Conservation (phyloP, 495 filamentous ascomycete genomes). For the Echria macrotheca region DNA sequence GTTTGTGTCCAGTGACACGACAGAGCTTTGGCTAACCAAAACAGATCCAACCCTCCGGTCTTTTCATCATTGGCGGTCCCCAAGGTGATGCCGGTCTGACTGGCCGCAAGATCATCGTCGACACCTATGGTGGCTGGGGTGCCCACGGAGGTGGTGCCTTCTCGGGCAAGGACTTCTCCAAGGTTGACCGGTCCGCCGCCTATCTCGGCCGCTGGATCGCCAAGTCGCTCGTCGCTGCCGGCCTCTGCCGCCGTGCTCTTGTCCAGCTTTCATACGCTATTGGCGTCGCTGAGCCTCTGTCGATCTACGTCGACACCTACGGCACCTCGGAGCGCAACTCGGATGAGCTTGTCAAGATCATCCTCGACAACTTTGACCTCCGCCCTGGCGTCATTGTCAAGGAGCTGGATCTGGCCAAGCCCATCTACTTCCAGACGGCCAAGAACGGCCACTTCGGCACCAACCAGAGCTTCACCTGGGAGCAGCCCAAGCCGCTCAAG, state of each 20-base stretch:
- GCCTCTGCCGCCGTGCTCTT: constrained; percentile 82
- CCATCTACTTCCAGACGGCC: constrained; percentile 96
- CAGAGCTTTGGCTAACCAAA: constrained; percentile 20
- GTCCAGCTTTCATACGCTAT: constrained; percentile 99
- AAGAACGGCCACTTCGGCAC: constrained; percentile 98
- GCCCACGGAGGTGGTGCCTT: constrained; percentile 99
- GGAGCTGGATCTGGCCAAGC: constrained; percentile 89
- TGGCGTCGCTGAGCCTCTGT: constrained; percentile 94
- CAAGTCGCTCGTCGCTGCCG: constrained; percentile 89
- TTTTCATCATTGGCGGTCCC: constrained; percentile 98
- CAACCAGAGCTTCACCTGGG: constrained; percentile 96
- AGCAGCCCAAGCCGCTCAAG: constrained; percentile 92
- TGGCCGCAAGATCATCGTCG: constrained; percentile 99
- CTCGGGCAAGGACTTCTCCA: constrained; percentile 99
- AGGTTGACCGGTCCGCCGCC: constrained; percentile 97
- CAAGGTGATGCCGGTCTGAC: constrained; percentile 99
- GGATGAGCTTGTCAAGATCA: constrained; percentile 84
- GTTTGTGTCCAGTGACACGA: constrained; percentile 13
- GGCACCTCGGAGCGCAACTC: constrained; percentile 69
- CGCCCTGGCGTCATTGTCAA: constrained; percentile 97
- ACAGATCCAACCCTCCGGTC: constrained; percentile 92
- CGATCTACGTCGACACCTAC: constrained; percentile 82
- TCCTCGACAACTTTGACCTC: constrained; percentile 93
- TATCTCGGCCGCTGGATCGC: constrained; percentile 98
- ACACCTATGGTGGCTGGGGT: constrained; percentile 99